phyloP scores from a whole-genome alignment of 305 asterid species.

The Fraxinus greggii region DNA sequence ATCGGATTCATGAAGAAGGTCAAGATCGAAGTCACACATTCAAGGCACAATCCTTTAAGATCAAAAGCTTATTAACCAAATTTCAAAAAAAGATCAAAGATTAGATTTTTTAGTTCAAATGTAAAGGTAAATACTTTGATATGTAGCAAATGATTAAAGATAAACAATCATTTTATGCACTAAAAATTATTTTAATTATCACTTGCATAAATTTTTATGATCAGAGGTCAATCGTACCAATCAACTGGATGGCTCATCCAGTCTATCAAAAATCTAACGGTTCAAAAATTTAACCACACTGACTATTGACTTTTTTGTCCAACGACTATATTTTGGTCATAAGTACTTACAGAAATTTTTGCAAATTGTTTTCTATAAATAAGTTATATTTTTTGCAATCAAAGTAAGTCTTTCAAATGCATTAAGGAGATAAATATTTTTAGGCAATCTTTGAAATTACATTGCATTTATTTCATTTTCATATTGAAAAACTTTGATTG shows the following conservation, averaged over 20 bases:
- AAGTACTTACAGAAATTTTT: neutral
- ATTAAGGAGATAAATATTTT: no score
- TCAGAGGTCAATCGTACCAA: no score
- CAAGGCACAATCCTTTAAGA: neutral
- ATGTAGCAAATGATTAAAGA: no score
- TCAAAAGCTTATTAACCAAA: no score
- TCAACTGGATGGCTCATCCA: no score
- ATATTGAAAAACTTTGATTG: neutral
- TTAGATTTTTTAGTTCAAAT: neutral
- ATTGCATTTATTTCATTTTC: neutral
- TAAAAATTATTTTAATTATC: neutral
- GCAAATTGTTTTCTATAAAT: neutral
- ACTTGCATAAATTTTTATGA: neutral
- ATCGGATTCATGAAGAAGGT: no score
- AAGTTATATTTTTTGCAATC: neutral
- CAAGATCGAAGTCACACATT: neutral
- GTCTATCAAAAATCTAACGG: neutral
- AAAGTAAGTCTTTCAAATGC: neutral
- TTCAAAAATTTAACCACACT: neutral
- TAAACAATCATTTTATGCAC: neutral
- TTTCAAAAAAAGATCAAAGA: neutral
- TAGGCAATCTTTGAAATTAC: neutral
- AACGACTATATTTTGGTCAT: neutral
- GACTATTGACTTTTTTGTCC: neutral
- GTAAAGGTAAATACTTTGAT: neutral